Evolutionary conservation across 1,284 basidiomycete genomes (phyloP), one percentile per base, ranked within the genome.

Genomic region (Ceraceosorus guamensis): DNA sequence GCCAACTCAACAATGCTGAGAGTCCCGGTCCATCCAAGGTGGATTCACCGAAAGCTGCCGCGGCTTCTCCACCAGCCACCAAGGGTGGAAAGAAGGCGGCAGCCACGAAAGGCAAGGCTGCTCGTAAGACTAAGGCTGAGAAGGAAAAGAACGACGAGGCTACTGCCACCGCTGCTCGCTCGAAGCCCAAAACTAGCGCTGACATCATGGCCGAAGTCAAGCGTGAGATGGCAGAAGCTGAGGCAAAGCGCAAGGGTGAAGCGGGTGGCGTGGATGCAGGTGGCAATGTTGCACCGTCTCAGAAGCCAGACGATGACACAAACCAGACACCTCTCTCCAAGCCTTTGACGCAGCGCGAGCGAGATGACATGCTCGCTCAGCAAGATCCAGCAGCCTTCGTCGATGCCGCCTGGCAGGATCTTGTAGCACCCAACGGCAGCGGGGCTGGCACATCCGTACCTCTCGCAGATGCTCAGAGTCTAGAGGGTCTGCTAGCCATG

Each of bases 141-240:
- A 32, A 52, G 33, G 55, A 18, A n/a, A 35, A 16, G 31, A 24
- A 24, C 24, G 24, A 24, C 24, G 24, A 24, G 24, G 24, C 24
- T 24, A 41, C 39, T 11, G 39, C 39, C 39, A 16, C 10, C 39
- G 39, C 10, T 11, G 57, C 65, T 14, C 61, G 60, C 50, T 60
- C 54, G 58, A 68, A 62, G 59, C 60, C 61, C 59, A 67, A 67
- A 59, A 68, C 67, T 37, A 66, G 66, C 46, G 66, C 66, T 39
- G 67, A 70, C 47, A 73, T 73, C 54, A 67, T 73, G 67, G 68
- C 66, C 14, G 67, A 68, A 54, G 69, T 71, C 51, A 71, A 71
- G 50, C 66, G 66, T 18, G 69, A 73, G 53, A 65, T 66, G 55
- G 70, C 70, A 16, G 63, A 66, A 33, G 67, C 61, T 10, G 52